Conservation (phyloP, 257 asterid genomes). For the Nicotiana tabacum region DNA sequence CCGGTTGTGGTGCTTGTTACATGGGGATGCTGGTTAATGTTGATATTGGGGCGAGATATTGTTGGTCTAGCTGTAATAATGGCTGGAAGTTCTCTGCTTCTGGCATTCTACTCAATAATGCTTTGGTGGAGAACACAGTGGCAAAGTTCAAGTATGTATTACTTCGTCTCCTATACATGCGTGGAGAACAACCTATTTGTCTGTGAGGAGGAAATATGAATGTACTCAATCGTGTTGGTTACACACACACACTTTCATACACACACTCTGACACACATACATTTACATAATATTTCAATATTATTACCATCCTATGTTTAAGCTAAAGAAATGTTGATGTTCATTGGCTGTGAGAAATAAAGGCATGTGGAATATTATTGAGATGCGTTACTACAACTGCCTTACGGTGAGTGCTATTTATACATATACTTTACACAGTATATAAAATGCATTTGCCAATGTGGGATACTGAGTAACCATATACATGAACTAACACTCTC, state of each 20-base stretch:
- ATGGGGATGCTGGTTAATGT: conserved; percentile 95
- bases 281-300: neutral
- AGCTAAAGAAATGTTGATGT: neutral
- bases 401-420: too few relatives aligned
- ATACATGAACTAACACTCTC: too few relatives aligned
- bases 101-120: conserved; percentile 95
- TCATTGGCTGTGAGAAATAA: too few relatives aligned
- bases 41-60: conserved; percentile 88
- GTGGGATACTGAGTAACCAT: too few relatives aligned
- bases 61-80: conserved; percentile 96
- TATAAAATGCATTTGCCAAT: too few relatives aligned
- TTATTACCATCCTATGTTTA: neutral
- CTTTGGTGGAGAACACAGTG: conserved; percentile 99
- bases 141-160: conserved; percentile 98
- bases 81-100: conserved; percentile 92
- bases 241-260: neutral
- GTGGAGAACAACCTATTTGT: neutral
- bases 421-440: too few relatives aligned
- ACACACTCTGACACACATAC: neutral
- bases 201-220: neutral
- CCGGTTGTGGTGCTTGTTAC: conserved; percentile 71
- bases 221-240: neutral
- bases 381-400: too few relatives aligned
- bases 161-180: neutral
- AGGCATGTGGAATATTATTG: too few relatives aligned